phyloP scores from a whole-genome alignment of 2,329 filamentous ascomycete genomes.

The Aureobasidium sp. region DNA sequence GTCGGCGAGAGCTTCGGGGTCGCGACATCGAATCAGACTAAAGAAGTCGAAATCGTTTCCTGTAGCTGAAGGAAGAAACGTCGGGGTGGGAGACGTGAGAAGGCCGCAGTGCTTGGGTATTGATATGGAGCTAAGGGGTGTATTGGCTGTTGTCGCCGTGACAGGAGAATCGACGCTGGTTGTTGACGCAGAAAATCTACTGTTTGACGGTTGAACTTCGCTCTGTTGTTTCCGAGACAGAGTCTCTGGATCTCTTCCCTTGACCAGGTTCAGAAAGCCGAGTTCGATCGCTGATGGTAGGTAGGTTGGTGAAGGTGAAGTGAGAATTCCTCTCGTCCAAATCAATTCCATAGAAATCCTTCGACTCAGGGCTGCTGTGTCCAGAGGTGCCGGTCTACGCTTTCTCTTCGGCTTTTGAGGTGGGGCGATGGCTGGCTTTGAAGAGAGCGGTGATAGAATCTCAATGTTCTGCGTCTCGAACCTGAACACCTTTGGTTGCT shows the following conservation, averaged over 20 bases:
- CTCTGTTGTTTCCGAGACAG: not conserved
- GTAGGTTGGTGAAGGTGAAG: constrained; percentile 1
- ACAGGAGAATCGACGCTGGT: not conserved
- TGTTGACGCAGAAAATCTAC: not conserved
- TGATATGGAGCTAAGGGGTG: not conserved
- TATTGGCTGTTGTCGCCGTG: not conserved
- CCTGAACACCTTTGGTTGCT: not conserved
- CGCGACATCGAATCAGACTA: not conserved
- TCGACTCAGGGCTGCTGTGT: not conserved
- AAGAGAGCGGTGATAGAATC: not conserved
- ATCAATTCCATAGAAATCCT: not conserved
- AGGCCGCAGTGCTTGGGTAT: not conserved
- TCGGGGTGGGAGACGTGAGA: not conserved
- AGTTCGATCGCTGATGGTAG: not conserved
- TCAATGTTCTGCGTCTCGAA: not conserved
- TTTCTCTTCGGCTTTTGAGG: not conserved
- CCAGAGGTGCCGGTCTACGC: constrained; percentile 2
- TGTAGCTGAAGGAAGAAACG: not conserved
- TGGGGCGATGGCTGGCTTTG: not conserved
- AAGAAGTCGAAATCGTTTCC: constrained; percentile 1
- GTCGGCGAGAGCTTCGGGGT: not conserved
- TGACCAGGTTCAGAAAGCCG: not conserved
- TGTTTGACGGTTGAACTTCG: not conserved
- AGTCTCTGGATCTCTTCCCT: not conserved
- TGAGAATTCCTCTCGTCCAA: not conserved